Base-by-base conservation (phyloP, 2,329 filamentous ascomycete species). In the Phyllosticta paracitricarpa region DNA sequence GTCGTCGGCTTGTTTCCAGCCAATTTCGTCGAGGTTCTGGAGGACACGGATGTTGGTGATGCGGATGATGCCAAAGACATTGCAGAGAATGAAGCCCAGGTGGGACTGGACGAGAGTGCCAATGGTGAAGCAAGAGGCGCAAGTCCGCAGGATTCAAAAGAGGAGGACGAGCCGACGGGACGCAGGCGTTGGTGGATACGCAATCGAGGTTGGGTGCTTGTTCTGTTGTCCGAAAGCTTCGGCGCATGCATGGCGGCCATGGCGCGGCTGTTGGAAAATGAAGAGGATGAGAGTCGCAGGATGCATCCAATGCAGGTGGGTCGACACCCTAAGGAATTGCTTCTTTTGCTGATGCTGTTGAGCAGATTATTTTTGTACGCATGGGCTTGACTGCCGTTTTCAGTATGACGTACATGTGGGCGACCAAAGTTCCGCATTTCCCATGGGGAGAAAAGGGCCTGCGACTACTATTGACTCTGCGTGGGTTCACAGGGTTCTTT, bases 1-100 rank as follows among this genome's bases (percentile, higher is more conserved):
- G 91, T 93, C 69, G 87, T 97, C 68, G 94, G 94, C 59, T 81
- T 94, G 22, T 99, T 99, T 70, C 94, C 94, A 0, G 97, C 92
- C 69, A 99, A 99, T 77, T 99, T 99, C 71, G 94, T 99, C 71
- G 85, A 95, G 72, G 83, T 99, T 5, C 82, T 99, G 33, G 88
- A 89, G 60, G 85, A 94, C 95, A n/a, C n/a, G n/a, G 91, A 90
- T 92, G 89, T 73, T 85, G 89, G 75, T 91, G 94, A 99, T 75
- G 77, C 99, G 66, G 99, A 99, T 73, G 94, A 99, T 83, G 96
- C 93, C 71, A 81, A 99, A 59, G 99, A 99, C 73, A 94, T 94
- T 22, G 94, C 94, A 65, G 94, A 99, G 93, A 62, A 84, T n/a
- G 40, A 7, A 5, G n/a, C 17, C 4, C 6, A 48, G 40, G 14